Evolutionary conservation across 1,284 basidiomycete species (phyloP).

Genomic region (Xanthoconium separans): DNA sequence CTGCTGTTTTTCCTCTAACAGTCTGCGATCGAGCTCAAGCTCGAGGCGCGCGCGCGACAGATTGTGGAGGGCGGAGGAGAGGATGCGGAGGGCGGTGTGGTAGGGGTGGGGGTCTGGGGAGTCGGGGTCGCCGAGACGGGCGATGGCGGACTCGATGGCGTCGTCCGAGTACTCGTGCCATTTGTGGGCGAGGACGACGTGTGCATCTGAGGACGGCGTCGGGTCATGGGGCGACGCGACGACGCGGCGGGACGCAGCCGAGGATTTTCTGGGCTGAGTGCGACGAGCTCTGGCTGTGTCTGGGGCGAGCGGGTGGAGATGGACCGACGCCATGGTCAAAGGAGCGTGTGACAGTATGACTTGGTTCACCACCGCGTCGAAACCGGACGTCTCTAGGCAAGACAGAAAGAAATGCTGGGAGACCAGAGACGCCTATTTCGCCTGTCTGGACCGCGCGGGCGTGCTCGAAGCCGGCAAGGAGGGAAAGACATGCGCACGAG

Average conservation of each 20-base stretch:
- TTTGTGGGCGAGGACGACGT: constrained; percentile 53
- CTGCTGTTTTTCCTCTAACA: constrained; percentile 57
- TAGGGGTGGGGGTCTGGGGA: constrained; percentile 59
- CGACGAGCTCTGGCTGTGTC: constrained; percentile 32
- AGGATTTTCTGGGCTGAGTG: constrained; percentile 22
- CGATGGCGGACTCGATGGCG: constrained; percentile 60
- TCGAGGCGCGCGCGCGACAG: constrained; percentile 56
- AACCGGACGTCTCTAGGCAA: constrained; percentile 46
- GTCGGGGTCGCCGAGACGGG: constrained; percentile 41
- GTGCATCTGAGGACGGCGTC: constrained; percentile 18
- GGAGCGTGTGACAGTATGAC: constrained; percentile 27
- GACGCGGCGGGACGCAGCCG: constrained; percentile 8
- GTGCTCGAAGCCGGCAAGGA: constrained; percentile 72
- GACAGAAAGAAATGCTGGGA: constrained; percentile 77
- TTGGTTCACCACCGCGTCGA: constrained; percentile 30
- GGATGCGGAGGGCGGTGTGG: constrained; percentile 61
- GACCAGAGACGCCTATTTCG: constrained; percentile 70
- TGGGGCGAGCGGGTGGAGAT: constrained; percentile 63
- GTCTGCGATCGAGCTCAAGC: constrained; percentile 55
- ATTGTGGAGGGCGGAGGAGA: constrained; percentile 64
- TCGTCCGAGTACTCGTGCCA: constrained; percentile 76
- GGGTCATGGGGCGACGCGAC: no score
- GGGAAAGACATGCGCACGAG: constrained; percentile 50
- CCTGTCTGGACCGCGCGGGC: constrained; percentile 63
- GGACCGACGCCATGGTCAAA: constrained; percentile 40